Evolutionary conservation across 345 rosid species (phyloP).

Genomic region (Bruguiera gymnorhiza): DNA sequence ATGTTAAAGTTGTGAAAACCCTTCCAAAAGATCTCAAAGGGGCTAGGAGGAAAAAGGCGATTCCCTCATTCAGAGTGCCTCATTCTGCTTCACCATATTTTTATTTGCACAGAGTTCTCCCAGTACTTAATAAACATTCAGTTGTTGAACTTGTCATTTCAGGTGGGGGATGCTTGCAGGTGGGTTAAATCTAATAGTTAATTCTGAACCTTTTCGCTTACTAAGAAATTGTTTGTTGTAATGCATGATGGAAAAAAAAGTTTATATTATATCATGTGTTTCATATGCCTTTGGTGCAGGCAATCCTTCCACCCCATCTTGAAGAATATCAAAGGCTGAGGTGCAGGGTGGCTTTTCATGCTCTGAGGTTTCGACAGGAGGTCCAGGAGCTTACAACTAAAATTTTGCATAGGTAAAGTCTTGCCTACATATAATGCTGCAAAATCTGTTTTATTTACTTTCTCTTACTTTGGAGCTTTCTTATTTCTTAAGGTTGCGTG

Average conservation of each 20-base stretch:
- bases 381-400: conserved; percentile 84
- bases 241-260: neutral
- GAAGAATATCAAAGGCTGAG: conserved; percentile 93
- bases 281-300: conserved; percentile 38
- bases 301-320: conserved; percentile 68
- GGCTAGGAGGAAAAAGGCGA: conserved; percentile 79
- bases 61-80: conserved; percentile 82
- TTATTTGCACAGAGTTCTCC: conserved; percentile 83
- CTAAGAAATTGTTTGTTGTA: neutral
- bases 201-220: conserved; percentile 1
- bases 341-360: conserved; percentile 89
- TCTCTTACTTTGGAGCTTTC: conserved; percentile 5
- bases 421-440: conserved; percentile 8
- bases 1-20: conserved; percentile 73
- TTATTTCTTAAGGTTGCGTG: conserved; percentile 50
- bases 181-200: conserved; percentile 14
- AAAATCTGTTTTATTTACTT: neutral
- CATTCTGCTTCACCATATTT: conserved; percentile 78
- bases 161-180: conserved; percentile 95
- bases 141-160: conserved; percentile 90
- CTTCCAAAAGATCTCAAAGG: conserved; percentile 89
- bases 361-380: conserved; percentile 74
- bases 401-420: conserved; percentile 60
- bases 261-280: neutral
- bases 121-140: conserved; percentile 72